A percentile compares a stretch with the other conserved stretches of the same genome.
phyloP scores from a whole-genome alignment of 2,329 filamentous ascomycete species.

The Penicillium polonicum region DNA sequence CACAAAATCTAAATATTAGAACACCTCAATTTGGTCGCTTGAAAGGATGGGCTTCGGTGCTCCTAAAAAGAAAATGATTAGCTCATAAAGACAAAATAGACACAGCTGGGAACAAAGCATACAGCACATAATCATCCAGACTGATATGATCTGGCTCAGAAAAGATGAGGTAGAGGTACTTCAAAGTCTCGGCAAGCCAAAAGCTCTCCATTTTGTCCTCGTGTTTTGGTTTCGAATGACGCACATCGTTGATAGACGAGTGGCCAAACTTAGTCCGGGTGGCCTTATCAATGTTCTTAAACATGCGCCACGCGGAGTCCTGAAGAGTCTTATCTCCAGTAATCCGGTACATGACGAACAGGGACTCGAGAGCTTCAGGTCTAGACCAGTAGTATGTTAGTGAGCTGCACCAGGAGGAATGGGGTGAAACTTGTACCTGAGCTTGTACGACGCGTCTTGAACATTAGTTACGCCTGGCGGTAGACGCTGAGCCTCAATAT shows the following conservation, averaged over 20 bases:
- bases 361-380: conserved; percentile 61
- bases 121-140: conserved; percentile 47
- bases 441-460: conserved; percentile 30
- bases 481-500: conserved; percentile 23
- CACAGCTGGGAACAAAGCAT: conserved; percentile 15
- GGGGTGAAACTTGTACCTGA: conserved; percentile 26
- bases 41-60: conserved; percentile 45
- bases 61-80: conserved; percentile 25
- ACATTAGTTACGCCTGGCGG: conserved; percentile 32
- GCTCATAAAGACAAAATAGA: not conserved
- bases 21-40: conserved; percentile 21
- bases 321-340: conserved; percentile 53
- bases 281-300: conserved; percentile 46
- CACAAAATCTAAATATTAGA: not conserved
- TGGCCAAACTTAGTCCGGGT: conserved; percentile 46
- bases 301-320: conserved; percentile 53
- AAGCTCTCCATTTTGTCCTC: conserved; percentile 47
- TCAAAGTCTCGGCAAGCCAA: conserved; percentile 48
- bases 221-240: conserved; percentile 27
- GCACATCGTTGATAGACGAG: conserved; percentile 46
- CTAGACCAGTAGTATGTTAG: conserved; percentile 20
- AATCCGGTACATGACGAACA: conserved; percentile 61
- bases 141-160: conserved; percentile 41
- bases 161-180: conserved; percentile 49
- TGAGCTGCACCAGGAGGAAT: not conserved